Evolutionary conservation across 2,329 filamentous ascomycete genomes (phyloP), one percentile per base, ranked within the genome.

Genomic region (Neopestalotiopsis clavispora): DNA sequence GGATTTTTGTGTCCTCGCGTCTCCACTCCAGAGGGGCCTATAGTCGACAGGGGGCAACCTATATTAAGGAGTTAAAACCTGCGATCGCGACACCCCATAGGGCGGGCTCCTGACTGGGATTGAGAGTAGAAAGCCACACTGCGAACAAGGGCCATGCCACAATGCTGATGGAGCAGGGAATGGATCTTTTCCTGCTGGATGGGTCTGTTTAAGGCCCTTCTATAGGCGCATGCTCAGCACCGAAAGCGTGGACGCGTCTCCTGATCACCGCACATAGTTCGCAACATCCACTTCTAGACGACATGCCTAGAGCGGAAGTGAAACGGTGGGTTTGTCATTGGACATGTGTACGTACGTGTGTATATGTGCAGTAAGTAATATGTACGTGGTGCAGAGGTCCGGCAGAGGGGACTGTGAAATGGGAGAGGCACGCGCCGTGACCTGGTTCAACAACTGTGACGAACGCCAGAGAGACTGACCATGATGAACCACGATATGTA

Each of bases 11-110:
- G 72, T 71, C 73, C 71, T 71, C 69, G 74, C 71, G 71, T 69
- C 76, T 78, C 76, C 76, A 75, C 76, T 78, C 45, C 70, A 72
- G 75, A 74, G 77, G 75, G 75, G 76, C 73, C 73, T 78, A 78
- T 78, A 78, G 70, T 72, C 65, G 71, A 75, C 76, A 71, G 9
- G 72, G 77, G 77, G 77, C 77, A 69, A 71, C 74, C 71, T 78
- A 79, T 79, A 79, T 73, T 74, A 77, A 71, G 69, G 73, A 73
- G 74, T 72, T 71, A 72, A 74, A 73, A 77, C 72, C 72, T 74
- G 71, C 71, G 73, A 76, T 77, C 75, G 75, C 66, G 75, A 75
- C 76, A 75, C 73, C 72, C 75, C 76, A 78, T 78, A 78, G 76
- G 76, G 76, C 74, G 69, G 73, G 74, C 67, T 70, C 70, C 71